Percentiles rank a stretch among this genome's conserved stretches.
Evolutionary conservation across 805 yeast species (phyloP).

Genomic region (Saturnispora silvae): DNA sequence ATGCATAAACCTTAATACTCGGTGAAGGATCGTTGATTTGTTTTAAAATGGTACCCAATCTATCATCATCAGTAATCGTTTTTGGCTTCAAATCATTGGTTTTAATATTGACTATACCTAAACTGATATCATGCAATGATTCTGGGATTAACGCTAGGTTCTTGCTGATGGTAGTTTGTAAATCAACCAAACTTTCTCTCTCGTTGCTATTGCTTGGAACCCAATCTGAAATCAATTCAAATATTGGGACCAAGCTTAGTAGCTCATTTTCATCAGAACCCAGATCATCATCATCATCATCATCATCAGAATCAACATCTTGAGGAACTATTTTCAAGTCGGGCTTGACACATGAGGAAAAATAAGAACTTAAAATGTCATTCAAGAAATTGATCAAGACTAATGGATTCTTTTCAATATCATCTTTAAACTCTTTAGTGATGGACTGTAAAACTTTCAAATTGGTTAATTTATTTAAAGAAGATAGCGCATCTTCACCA

Average conservation of each 20-base stretch:
- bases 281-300: constrained; percentile 33
- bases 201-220: constrained; percentile 3
- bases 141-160: constrained; percentile 4
- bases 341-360: constrained; percentile 2
- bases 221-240: constrained; percentile 8
- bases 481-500: constrained; percentile 33
- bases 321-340: constrained; percentile 5
- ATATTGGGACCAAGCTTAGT: constrained; percentile 18
- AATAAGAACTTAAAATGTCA: constrained; percentile 2
- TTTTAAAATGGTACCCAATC: constrained; percentile 49
- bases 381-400: constrained; percentile 8
- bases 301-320: constrained; percentile 17
- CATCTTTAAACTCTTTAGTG: constrained; percentile 46
- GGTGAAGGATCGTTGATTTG: constrained; percentile 67
- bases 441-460: constrained; percentile 55
- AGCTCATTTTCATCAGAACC: constrained; percentile 24
- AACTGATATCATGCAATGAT: not conserved
- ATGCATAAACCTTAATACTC: constrained; percentile 82
- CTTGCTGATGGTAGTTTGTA: constrained; percentile 7
- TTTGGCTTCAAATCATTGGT: not conserved
- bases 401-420: constrained; percentile 34
- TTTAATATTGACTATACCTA: constrained; percentile 4
- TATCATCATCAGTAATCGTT: constrained; percentile 26
- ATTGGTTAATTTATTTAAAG: constrained; percentile 47
- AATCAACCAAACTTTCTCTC: constrained; percentile 7